Evolutionary conservation across 2,329 filamentous ascomycete species (phyloP).

Genomic region (Paecilomyces sp.): DNA sequence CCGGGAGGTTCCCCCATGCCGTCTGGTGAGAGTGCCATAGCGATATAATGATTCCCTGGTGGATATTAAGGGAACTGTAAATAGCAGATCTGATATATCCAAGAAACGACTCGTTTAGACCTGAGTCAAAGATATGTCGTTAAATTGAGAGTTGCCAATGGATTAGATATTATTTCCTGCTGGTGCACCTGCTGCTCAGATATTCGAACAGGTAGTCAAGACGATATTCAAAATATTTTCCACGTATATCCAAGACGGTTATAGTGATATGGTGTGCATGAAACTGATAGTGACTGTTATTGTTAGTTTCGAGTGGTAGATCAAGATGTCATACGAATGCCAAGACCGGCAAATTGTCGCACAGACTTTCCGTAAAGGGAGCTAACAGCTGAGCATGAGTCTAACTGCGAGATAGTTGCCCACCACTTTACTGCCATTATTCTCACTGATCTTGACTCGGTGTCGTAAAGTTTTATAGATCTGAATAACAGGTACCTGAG

Average conservation of each 20-base stretch:
- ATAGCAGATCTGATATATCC: too few species aligned
- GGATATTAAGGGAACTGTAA: neutral
- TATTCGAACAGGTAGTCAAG: neutral
- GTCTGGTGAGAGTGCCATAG: conserved; percentile 15
- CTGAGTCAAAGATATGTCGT: neutral
- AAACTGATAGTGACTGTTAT: neutral
- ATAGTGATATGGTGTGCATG: neutral
- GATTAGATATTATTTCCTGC: neutral
- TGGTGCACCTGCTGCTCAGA: neutral
- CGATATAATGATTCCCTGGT: neutral
- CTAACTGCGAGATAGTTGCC: neutral
- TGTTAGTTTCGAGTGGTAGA: neutral
- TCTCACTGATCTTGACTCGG: too few species aligned
- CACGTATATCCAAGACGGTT: neutral
- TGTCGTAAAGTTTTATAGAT: too few species aligned
- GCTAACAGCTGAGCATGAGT: neutral
- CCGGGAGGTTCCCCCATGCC: conserved; percentile 15
- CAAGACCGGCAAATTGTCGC: neutral
- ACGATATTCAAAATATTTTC: neutral
- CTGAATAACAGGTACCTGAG: too few species aligned
- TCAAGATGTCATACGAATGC: neutral
- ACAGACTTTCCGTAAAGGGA: neutral
- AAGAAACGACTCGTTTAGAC: neutral
- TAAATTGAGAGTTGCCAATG: neutral
- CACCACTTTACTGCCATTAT: too few species aligned